Base-by-base conservation (phyloP, 805 yeast genomes). In the Candida xyloterini region DNA sequence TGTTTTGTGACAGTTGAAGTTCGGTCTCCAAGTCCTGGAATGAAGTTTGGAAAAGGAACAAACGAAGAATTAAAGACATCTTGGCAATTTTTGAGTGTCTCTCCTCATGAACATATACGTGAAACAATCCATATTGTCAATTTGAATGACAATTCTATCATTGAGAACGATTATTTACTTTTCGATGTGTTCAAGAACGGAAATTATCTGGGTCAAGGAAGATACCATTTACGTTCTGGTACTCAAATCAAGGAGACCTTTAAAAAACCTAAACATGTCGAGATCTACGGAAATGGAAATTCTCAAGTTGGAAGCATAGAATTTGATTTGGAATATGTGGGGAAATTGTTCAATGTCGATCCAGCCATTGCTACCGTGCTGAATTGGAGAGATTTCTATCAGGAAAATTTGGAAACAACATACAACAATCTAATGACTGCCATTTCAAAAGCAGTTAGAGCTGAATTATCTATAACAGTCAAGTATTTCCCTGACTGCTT, bases 1-100 rank as follows among this genome's bases (percentile, higher is more conserved):
- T 68, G 70, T 30, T 70, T 68, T 42, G 61, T 81, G 45, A 73
- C 84, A 2, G 63, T 82, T 38, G 74, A 75, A 46, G 68, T 78
- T 31, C 67, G 71, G 23, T 62, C 82, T 9, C 75, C 78, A 4
- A 74, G 75, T 33, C 68, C 74, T 18, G 50, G 62, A 30, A 65
- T 81, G 24, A 61, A 67, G 5, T 83, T 86, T 56, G 73, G 79
- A n/a, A 79, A 79, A 54, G 87, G 84, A 10, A 73, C 85, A 0
- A 81, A 81, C 59, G 86, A 79, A 53, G 56, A 60, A 11, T 71
- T 70, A 8, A 59, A 63, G 28, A 57, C 66, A 18, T 46, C 60
- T 7, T 87, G 95, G 95, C 78, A 76, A 39, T 84, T 88, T 52
- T 73, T 84, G 8, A 79, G 91, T 2, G 86, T 84, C 10, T 69